Conservation (phyloP, 106 monocot species). For the Amphibolis antarctica region DNA sequence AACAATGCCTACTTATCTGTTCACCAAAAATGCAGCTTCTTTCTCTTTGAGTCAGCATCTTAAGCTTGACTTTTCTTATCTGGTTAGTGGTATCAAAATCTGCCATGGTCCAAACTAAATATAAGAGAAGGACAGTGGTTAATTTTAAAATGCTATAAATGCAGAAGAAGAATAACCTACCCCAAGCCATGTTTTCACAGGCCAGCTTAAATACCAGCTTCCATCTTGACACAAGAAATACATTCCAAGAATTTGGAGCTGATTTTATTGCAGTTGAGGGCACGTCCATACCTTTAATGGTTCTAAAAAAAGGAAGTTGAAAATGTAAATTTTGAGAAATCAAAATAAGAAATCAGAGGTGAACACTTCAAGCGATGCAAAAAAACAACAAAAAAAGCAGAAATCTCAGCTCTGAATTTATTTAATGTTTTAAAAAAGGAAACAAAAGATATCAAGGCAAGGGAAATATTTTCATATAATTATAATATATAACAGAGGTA, state of each 20-base stretch:
- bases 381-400: neutral
- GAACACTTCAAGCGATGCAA: neutral
- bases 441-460: too few species aligned
- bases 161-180: slow-evolving; percentile 23
- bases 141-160: neutral
- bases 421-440: too few species aligned
- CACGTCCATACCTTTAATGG: slow-evolving; percentile 39
- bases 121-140: neutral
- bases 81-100: neutral
- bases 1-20: slow-evolving; percentile 9
- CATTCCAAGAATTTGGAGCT: slow-evolving; percentile 44
- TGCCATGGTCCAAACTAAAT: neutral
- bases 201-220: slow-evolving; percentile 20
- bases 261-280: slow-evolving; percentile 35
- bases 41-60: slow-evolving; percentile 20
- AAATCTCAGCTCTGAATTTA: too few species aligned
- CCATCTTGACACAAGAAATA: slow-evolving; percentile 53
- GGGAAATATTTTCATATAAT: too few species aligned
- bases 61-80: slow-evolving; percentile 25
- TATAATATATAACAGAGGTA: too few species aligned
- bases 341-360: neutral
- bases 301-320: slow-evolving; percentile 20
- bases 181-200: slow-evolving; percentile 8
- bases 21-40: slow-evolving; percentile 9
- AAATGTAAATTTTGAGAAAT: neutral